Base-by-base conservation (phyloP, 768 basidiomycete species). In the Naganishia friedmannii region DNA sequence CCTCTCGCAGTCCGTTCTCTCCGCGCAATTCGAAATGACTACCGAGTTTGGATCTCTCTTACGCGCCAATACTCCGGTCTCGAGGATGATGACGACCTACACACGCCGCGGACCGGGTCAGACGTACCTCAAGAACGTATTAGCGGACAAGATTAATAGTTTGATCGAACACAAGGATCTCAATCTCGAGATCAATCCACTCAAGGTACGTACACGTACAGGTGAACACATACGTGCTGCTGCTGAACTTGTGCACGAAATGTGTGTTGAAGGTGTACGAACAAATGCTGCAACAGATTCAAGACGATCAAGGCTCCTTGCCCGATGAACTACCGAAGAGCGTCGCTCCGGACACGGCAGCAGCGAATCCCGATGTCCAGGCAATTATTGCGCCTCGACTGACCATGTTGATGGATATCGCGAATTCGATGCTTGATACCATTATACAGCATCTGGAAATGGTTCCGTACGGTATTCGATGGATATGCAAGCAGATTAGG, bases 11-110 rank as follows among this genome's bases (percentile, higher is more conserved):
- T 93, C 92, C 76, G 96, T 99, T 13, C 85, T 99, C 6, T 94
- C 95, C 55, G 95, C 96, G 29, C 96, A 99, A 82, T 99, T 99
- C 84, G 96, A 99, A 82, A 97, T 92, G 1, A 93, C 96, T 19
- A 95, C 93, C 66, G 96, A 99, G 81, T 98, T 99, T 75, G 94
- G 95, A n/a, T 98, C 95, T 5, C 86, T 99, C 13, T 87, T 99
- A 32, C 91, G 96, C 66, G 96, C 96, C 70, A 99, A 99, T 82
- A 99, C 96, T 60, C 96, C 96, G 56, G 96, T 99, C 28, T 97
- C 93, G 58, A 89, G 96, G 46, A 99, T 99, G 96, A 99, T 99
- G 96, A 99, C 96, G 54, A 98, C 96, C 23, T 99, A 99, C 83
- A 98, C 96, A 66, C 91, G 96, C 71, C 90, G 96, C 67, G 96